A percentile compares a stretch with the other conserved stretches of the same genome.
Evolutionary conservation across 768 basidiomycete species (phyloP).

Genomic region (Gloeopeniophorella convolvens): DNA sequence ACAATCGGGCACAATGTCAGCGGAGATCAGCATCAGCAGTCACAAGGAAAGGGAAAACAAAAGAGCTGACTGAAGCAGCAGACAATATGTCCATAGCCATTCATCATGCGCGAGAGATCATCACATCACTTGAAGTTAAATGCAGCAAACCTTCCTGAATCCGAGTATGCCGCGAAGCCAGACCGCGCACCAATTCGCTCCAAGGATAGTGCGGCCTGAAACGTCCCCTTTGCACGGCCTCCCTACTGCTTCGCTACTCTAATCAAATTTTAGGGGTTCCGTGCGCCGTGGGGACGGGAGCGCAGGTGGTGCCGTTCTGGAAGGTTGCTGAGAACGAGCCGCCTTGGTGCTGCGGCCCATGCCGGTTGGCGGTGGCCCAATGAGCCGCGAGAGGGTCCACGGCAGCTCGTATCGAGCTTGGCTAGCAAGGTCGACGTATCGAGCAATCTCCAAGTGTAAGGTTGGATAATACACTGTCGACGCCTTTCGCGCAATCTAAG

Average conservation of each 20-base stretch:
- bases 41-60: not conserved
- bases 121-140: slow-evolving; percentile 1
- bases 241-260: not conserved
- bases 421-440: slow-evolving; percentile 68
- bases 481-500: slow-evolving; percentile 90
- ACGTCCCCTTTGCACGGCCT: no score
- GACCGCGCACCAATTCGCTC: not conserved
- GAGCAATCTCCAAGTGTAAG: slow-evolving; percentile 87
- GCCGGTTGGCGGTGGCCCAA: slow-evolving; percentile 68
- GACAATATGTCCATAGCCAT: slow-evolving; percentile 11
- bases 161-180: not conserved
- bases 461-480: slow-evolving; percentile 92
- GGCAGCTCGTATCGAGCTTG: slow-evolving; percentile 72
- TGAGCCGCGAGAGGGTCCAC: slow-evolving; percentile 69
- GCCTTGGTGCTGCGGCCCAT: slow-evolving; percentile 28
- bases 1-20: slow-evolving; percentile 1
- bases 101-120: slow-evolving; percentile 8
- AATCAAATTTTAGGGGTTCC: slow-evolving; percentile 15
- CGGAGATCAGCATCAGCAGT: slow-evolving; percentile 11
- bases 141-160: not conserved
- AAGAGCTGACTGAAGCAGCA: not conserved
- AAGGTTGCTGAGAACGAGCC: not conserved
- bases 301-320: not conserved
- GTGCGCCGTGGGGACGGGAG: slow-evolving; percentile 18
- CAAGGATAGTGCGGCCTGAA: slow-evolving; percentile 6